Evolutionary conservation across 495 filamentous ascomycete genomes (phyloP), one percentile per base, ranked within the genome.

Genomic region (Penicillium waksmanii): DNA sequence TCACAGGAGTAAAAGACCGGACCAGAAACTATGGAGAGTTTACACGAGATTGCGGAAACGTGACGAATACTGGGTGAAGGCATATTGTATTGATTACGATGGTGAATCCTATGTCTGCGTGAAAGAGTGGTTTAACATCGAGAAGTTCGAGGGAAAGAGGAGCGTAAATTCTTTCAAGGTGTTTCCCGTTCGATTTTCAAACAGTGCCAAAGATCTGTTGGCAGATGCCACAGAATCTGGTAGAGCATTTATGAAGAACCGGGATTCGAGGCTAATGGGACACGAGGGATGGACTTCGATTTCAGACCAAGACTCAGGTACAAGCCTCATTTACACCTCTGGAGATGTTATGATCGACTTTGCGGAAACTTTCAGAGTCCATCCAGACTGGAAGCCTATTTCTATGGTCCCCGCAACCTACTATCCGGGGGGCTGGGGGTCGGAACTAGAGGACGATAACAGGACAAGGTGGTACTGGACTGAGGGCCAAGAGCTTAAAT

Each of bases 261-360:
- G 3, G 3, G 17, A 36, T 8, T 15, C 17, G 3, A 52, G 21
- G 31, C 50, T 52, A 8, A 4, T 52, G 13, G 25, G 23, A 13
- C 50, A 52, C 35, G 35, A 15, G 4, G 50, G 50, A n/a, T 52
- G 50, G 50, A 13, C 31, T 19, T 36, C 6, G 8, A 15, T 34
- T 35, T 19, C 27, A 2, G 50, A 34, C 3, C 5, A 52, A 8
- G 31, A 36, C 31, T 31, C 27, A 7, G 31, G 18, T 44, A 44
- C 42, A 7, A 44, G 42, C 17, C 42, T 17, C 12, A 52, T 52
- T 2, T 33, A 17, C 11, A 6, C 17, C 3, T 52, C 50, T 17
- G 31, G 50, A n/a, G 50, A 52, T 52, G 50, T 52, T 27, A 25
- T 52, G 50, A 34, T 52, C 17, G 33, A 52, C 17, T 52, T 52